Evolutionary conservation across 352 stramenopile genomes (phyloP), one percentile per base, ranked within the genome.

Genomic region (Aphanomyces invadans): DNA sequence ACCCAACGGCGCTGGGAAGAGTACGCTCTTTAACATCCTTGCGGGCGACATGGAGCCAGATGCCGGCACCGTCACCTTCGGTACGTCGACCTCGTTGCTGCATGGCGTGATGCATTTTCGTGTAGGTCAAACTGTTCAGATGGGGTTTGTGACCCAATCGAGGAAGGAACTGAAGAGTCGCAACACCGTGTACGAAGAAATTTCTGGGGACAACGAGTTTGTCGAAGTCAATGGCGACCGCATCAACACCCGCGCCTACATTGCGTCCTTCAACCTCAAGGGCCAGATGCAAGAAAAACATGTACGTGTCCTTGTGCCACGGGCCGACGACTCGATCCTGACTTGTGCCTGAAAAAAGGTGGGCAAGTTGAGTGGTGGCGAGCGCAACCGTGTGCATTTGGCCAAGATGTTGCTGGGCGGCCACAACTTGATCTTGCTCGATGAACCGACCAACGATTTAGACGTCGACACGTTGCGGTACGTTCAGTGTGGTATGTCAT

Each of bases 1-100:
- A 28, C 86, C 92, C 28, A 99, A 99, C 77, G 97, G 97, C 52
- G 95, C 90, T 49, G 97, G 97, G 31, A 99, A 99, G 74, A 96
- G 77, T 52, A 99, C 97, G 29, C 77, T 99, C 2, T 88, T 99
- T 45, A 96, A 97, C 62, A 86, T 99, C 56, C 79, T 99, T 44
- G 82, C 97, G 15, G 95, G 90, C 2, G 81, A 87, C 39, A 95
- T 99, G 72, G 74, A 75, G 29, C 76, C 80, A 21, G 94, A 97
- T 71, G 74, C 81, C 5, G 95, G 88, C 36, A 78, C 31, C 0
- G 76, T 95, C 23, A 79, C 83, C 61, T 66, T 91, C 0, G 49
- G 49, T 57, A 39, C 28, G 46, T 28, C 19, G 28, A 12, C 46
- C 9, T 28, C 28, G 2, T 1, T 23, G 21, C 46, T 0, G 21